Base-by-base conservation (phyloP, 768 basidiomycete species). In the Termitomyces sp. region DNA sequence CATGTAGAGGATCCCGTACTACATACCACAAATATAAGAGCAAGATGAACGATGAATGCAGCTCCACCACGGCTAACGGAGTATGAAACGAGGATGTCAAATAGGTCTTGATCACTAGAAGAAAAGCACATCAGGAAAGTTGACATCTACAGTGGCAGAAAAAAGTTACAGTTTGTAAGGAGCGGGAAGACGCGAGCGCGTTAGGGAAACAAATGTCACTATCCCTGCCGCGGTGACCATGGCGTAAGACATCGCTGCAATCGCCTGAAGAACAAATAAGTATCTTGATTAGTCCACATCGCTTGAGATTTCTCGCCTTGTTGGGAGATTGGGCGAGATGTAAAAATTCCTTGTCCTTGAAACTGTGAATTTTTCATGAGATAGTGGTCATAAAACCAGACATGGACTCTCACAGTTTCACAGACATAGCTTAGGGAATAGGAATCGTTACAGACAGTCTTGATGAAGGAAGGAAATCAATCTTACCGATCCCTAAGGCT, bases 11-110 rank as follows among this genome's bases (percentile, higher is more conserved):
- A 38, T 16, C 22, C 9, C 20, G 9, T 36, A 48, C 3, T 15
- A 59, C 61, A 1, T 57, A 65, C 64, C 8, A 66, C 63, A 36
- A 66, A 64, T n/a, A 64, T 51, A 20, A 64, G 62, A 15, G 52
- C 60, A 22, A 64, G 49, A 33, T 66, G 65, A 46, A 66, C 12
- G 44, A 62, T 28, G 22, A 45, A 40, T 16, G 60, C 60, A 4
- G 53, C n/a, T 13, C 58, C 65, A 45, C 65, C 65, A 36, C 63
- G 63, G 16, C 48, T 62, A 7, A 66, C 54, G 7, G 38, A 20
- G 40, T 62, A 66, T 11, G 63, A 64, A 20, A 66, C 58, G 15
- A 64, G 6, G 2, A n/a, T 51, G 35, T 66, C 65, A 22, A 66
- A 66, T 9, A 35, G 24, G 36, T 58, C 63, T n/a, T 44, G 35